These are phyloP conservation scores for Cryptosporidium sp. DNA, from an alignment of 169 alveolate genomes.

Conservation along the genomic window DNA sequence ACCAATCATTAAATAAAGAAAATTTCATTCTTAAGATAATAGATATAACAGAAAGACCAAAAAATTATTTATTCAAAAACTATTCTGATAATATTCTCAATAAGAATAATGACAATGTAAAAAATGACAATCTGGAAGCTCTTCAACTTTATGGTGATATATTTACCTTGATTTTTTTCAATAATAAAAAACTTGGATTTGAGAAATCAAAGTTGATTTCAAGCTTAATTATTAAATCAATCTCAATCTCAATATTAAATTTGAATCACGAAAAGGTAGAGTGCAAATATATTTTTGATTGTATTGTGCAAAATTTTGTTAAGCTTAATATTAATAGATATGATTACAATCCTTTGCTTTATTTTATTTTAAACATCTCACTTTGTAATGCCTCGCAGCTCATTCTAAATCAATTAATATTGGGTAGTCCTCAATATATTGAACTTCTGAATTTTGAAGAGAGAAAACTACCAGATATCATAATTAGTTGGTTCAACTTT, in stretches of 20 bases:
- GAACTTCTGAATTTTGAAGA: not conserved
- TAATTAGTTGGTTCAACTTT: constrained; percentile 23
- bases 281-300: not conserved
- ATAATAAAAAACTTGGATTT: not conserved
- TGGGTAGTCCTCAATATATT: not conserved
- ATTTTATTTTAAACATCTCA: not conserved
- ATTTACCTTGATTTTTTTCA: constrained; percentile 14
- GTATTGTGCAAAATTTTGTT: not conserved
- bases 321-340: not conserved
- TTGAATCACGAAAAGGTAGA: not conserved
- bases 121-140: not conserved
- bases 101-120: not conserved
- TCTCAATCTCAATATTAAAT: constrained; percentile 41
- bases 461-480: not conserved
- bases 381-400: not conserved
- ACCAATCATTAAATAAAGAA: not conserved
- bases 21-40: not conserved
- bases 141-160: constrained; percentile 34
- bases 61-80: not conserved
- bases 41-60: not conserved
- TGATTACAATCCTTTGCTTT: not conserved
- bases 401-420: not conserved
- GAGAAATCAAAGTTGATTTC: constrained; percentile 10
- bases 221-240: not conserved
- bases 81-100: not conserved